These are phyloP conservation scores for Candida koratica DNA, from an alignment of 805 yeast species.

Conservation along the genomic window DNA sequence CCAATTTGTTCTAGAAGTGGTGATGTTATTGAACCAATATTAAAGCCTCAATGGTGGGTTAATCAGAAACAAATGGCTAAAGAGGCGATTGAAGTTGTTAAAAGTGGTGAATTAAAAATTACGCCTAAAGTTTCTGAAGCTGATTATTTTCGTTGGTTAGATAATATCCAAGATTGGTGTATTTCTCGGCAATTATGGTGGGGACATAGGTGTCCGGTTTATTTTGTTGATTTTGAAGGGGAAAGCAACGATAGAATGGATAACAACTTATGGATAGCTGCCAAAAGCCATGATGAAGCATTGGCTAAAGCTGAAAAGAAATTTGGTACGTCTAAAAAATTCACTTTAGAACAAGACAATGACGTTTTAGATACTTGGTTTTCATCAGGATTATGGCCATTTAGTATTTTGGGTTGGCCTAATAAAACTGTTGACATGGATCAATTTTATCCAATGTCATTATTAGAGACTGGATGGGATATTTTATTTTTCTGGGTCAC, in stretches of 20 bases:
- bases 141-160: constrained; percentile 94
- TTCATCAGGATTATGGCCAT: constrained; percentile 97
- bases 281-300: constrained; percentile 81
- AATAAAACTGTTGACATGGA: constrained; percentile 67
- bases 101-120: constrained; percentile 73
- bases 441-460: constrained; percentile 80
- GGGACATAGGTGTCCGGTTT: constrained; percentile 98
- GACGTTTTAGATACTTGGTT: constrained; percentile 99
- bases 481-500: constrained; percentile 98
- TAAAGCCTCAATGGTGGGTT: constrained; percentile 99
- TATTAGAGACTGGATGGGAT: constrained; percentile 99
- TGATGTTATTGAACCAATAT: constrained; percentile 91
- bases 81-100: constrained; percentile 82
- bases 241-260: constrained; percentile 57
- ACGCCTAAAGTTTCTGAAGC: constrained; percentile 86
- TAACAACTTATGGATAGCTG: constrained; percentile 86
- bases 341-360: constrained; percentile 88
- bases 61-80: constrained; percentile 83
- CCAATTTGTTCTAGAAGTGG: constrained; percentile 96
- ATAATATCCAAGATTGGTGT: constrained; percentile 98
- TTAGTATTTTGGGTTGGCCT: constrained; percentile 97
- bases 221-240: constrained; percentile 80
- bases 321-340: constrained; percentile 60
- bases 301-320: constrained; percentile 68
- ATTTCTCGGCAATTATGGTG: constrained; percentile 88